phyloP scores from a whole-genome alignment of 768 basidiomycete species.

The Kondoa subrosea region DNA sequence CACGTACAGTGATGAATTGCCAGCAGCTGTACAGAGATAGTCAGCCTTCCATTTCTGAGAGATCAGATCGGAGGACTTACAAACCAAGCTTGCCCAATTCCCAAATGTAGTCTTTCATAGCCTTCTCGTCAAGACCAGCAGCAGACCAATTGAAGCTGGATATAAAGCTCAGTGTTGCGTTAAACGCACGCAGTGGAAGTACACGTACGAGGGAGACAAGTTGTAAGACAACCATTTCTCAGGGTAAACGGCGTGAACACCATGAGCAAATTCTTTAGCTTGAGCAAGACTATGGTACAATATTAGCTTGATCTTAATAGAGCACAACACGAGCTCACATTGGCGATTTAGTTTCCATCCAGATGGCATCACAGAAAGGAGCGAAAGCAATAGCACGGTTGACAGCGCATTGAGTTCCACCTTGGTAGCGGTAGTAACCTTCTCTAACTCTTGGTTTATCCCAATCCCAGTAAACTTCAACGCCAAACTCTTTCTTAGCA shows the following conservation, averaged over 20 bases:
- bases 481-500: slow-evolving; percentile 35
- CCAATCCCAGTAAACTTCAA: slow-evolving; percentile 65
- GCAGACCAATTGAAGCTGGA: slow-evolving; percentile 41
- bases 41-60: too few relatives aligned
- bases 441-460: slow-evolving; percentile 84
- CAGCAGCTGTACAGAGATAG: too few relatives aligned
- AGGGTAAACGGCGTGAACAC: slow-evolving; percentile 57
- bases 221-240: slow-evolving; percentile 95
- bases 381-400: slow-evolving; percentile 83
- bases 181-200: slow-evolving; percentile 60
- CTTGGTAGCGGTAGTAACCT: slow-evolving; percentile 93
- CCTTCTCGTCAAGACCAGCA: slow-evolving; percentile 64
- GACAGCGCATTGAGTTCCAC: slow-evolving; percentile 85
- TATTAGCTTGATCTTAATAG: neutral
- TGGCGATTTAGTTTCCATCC: slow-evolving; percentile 96
- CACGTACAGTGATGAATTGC: slow-evolving; percentile 89
- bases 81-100: slow-evolving; percentile 86
- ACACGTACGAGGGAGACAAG: slow-evolving; percentile 51
- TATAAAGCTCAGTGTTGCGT: neutral
- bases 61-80: too few relatives aligned
- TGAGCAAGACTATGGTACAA: slow-evolving; percentile 43
- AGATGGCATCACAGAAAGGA: slow-evolving; percentile 76
- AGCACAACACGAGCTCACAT: slow-evolving; percentile 34
- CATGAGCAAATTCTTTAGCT: slow-evolving; percentile 76
- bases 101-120: slow-evolving; percentile 84